Evolutionary conservation across 2,329 filamentous ascomycete species (phyloP).

Genomic region (Malbranchea zuffiana): DNA sequence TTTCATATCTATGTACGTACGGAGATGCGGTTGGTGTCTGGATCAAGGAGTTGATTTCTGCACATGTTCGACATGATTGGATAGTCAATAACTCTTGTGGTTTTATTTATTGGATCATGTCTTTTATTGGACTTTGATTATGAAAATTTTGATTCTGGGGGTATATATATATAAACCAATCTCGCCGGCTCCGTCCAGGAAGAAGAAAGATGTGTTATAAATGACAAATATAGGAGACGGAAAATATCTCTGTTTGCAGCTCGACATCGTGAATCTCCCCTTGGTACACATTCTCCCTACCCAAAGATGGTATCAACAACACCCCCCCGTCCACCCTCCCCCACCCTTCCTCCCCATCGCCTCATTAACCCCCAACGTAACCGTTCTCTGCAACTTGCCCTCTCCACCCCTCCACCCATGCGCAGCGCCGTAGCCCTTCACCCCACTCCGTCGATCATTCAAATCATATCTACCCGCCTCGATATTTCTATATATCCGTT

Average conservation of each 20-base stretch:
- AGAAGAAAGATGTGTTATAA: too few relatives aligned
- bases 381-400: conserved; percentile 26
- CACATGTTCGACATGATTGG: too few relatives aligned
- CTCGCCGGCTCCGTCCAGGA: not conserved
- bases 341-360: conserved; percentile 35
- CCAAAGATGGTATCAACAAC: conserved; percentile 23
- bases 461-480: conserved; percentile 90
- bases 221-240: not conserved
- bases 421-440: conserved; percentile 53
- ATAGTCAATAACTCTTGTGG: too few relatives aligned
- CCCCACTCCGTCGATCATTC: conserved; percentile 82
- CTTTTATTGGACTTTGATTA: not conserved
- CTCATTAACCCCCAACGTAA: conserved; percentile 38
- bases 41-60: too few relatives aligned
- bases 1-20: not conserved
- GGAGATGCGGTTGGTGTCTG: not conserved
- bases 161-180: conserved; percentile 1
- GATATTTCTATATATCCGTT: conserved; percentile 94
- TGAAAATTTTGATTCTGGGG: not conserved
- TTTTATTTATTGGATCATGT: too few relatives aligned
- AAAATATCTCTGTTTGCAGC: not conserved
- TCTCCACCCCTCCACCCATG: conserved; percentile 25
- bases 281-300: not conserved
- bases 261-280: not conserved
- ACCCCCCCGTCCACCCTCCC: conserved; percentile 27